Evolutionary conservation across 1,284 basidiomycete species (phyloP).

Genomic region (Ustilago loliicola): DNA sequence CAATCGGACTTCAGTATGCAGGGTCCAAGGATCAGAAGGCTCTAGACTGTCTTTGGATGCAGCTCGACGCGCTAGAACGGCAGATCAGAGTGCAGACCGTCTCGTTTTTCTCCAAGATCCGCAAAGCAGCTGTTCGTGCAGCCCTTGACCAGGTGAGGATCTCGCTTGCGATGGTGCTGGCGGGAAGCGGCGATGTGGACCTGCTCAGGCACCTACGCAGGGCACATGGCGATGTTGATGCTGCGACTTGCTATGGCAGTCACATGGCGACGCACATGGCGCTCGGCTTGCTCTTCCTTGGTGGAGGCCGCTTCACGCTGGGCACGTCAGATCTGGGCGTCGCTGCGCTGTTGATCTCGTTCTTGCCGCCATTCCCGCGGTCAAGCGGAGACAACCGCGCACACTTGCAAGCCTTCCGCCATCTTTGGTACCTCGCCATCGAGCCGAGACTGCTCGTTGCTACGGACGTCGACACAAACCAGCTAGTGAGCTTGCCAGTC

Average conservation of each 20-base stretch:
- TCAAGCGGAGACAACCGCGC: slow-evolving; percentile 87
- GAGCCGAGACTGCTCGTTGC: slow-evolving; percentile 93
- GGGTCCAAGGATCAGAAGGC: slow-evolving; percentile 77
- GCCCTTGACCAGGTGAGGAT: slow-evolving; percentile 88
- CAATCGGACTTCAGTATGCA: slow-evolving; percentile 90
- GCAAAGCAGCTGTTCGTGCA: slow-evolving; percentile 84
- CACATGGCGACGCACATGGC: slow-evolving; percentile 93
- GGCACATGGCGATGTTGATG: slow-evolving; percentile 86
- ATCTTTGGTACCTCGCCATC: slow-evolving; percentile 94
- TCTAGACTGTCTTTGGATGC: slow-evolving; percentile 82
- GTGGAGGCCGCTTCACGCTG: slow-evolving; percentile 90
- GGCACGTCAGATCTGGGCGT: slow-evolving; percentile 92
- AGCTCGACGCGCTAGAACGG: slow-evolving; percentile 79
- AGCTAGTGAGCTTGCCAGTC: slow-evolving; percentile 57
- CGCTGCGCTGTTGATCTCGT: slow-evolving; percentile 87
- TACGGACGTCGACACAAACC: slow-evolving; percentile 71
- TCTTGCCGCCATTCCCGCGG: slow-evolving; percentile 78
- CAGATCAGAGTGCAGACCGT: slow-evolving; percentile 72
- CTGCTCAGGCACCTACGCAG: slow-evolving; percentile 88
- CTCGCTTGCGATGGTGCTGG: slow-evolving; percentile 90
- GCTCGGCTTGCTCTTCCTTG: slow-evolving; percentile 91
- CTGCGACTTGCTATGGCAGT: slow-evolving; percentile 78
- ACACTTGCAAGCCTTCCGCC: slow-evolving; percentile 91
- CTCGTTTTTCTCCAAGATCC: slow-evolving; percentile 57
- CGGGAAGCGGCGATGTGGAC: slow-evolving; percentile 93